Evolutionary conservation across 805 yeast species (phyloP), one percentile per base, ranked within the genome.

Genomic region (Metschnikowia gruessii): DNA sequence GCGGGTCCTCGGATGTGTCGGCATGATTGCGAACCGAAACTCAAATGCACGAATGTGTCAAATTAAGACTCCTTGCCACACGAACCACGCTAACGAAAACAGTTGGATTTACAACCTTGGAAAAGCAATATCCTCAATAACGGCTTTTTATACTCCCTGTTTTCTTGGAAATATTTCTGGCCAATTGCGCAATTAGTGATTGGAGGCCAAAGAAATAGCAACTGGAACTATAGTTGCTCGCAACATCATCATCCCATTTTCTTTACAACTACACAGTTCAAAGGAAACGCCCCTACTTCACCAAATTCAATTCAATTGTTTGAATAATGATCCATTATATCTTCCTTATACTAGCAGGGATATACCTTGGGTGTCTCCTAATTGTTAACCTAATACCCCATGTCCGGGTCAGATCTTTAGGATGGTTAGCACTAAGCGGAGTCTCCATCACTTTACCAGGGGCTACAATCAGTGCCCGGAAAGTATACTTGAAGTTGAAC

Each of bases 351-450:
- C 12, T 48, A 2, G 37, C 39, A 10, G 49, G 38, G 11, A 36
- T 19, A 3, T 50, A 50, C 31, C n/a, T 45, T 8, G 37, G 22
- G 9, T 21, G 37, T 13, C 51, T 53, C n/a, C 28, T 54, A 13
- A 15, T 39, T 10, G 21, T 54, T 11, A 55, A 55, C 16, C 30
- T 28, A 30, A 35, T 55, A 3, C 59, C 59, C 9, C 50, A 32
- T 15, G 29, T 55, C 19, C 39, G 45, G 15, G 56, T 55, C 15
- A 48, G 39, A 36, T 40, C 50, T 26, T 33, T 55, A 12, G 49
- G 59, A n/a, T 55, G 59, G 59, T n/a, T 50, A 33, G 38, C 55
- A 11, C 28, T 55, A 13, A 31, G 48, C 19, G 51, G 53, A 9
- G 48, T 55, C 28, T 33, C 42, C 10, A 17, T 55, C 36, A 37